Base-by-base conservation (phyloP, 176 grass and related monocot genomes). In the Bolboschoenus planiculmis region DNA sequence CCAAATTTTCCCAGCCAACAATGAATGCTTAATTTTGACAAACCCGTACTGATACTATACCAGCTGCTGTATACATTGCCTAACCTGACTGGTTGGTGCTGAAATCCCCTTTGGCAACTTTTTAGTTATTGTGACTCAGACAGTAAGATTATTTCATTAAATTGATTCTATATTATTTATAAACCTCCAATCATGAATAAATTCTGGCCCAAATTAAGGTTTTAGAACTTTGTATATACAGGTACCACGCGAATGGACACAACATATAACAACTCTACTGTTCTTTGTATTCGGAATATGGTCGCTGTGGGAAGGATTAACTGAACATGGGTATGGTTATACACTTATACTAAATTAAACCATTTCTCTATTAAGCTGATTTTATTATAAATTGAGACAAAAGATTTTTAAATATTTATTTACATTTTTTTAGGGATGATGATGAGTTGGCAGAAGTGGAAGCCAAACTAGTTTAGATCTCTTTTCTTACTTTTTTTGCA, bases 281-380 rank as follows among this genome's bases (percentile, higher is more conserved):
- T 98, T 98, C 90, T 91, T 93, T 90, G 84, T 85, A 53, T 98
- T 98, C 81, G 95, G 92, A 59, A 77, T 98, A 81, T 93, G 90
- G 95, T 95, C 95, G 53, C 81, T 98, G 65, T 95, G 95, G 95
- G 87, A 95, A 89, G 95, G 92, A 44, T 89, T 98, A 78, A 93
- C 85, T 78, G 92, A 95, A 90, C 90, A 93, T 2, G 84, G 89
- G 95, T 93, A 95, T 63, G 84, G 36, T 78, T 57, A 34, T 58
- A 10, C 21, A 40, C 39, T 40, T 40, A 4, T 40, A n/a, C 3
- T 53, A 9, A 55, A 34, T 33, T 11, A 54, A 53, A 56, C 5
- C 10, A 56, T 39, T 51, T 51, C 1, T 31, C 27, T 13, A 30
- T 27, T 48, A 27, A 51, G 1, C 8, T 42, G 7, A 6, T 27